Conservation (phyloP, 176 grass and related monocot genomes). For the Guadua angustifolia region DNA sequence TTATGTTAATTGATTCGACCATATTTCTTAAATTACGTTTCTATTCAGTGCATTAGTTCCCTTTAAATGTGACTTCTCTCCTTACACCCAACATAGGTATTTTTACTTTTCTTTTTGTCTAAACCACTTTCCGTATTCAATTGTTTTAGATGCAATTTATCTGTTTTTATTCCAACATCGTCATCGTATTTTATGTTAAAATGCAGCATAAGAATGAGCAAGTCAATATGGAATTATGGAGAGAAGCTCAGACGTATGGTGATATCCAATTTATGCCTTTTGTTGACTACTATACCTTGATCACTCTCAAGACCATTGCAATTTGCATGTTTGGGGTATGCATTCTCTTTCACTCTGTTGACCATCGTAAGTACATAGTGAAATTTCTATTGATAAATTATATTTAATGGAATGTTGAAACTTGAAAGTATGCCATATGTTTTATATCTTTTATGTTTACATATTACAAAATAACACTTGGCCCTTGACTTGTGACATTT, state of each 20-base stretch:
- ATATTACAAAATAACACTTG: neutral
- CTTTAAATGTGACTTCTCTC: conserved; percentile 19
- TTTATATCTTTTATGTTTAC: neutral
- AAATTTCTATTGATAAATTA: neutral
- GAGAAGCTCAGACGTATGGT: conserved; percentile 75
- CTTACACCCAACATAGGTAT: neutral
- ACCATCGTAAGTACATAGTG: neutral
- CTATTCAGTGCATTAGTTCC: neutral
- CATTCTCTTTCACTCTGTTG: conserved; percentile 35
- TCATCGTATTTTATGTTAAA: conserved; percentile 19
- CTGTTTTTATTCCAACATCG: neutral
- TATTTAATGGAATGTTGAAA: conserved; percentile 28
- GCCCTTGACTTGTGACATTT: neutral
- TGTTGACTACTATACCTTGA: conserved; percentile 91
- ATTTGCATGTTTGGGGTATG: conserved; percentile 81
- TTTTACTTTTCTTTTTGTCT: neutral
- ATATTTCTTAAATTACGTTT: neutral
- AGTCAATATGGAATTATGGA: conserved; percentile 85
- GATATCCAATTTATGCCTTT: conserved; percentile 97
- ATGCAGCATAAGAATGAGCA: conserved; percentile 79
- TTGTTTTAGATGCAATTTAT: conserved; percentile 36
- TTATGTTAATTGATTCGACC: neutral
- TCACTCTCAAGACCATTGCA: conserved; percentile 82
- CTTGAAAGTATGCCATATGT: conserved; percentile 2
- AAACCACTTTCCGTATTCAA: conserved; percentile 26